Conservation (phyloP, 305 asterid species). For the Fraxinus angustifolia region DNA sequence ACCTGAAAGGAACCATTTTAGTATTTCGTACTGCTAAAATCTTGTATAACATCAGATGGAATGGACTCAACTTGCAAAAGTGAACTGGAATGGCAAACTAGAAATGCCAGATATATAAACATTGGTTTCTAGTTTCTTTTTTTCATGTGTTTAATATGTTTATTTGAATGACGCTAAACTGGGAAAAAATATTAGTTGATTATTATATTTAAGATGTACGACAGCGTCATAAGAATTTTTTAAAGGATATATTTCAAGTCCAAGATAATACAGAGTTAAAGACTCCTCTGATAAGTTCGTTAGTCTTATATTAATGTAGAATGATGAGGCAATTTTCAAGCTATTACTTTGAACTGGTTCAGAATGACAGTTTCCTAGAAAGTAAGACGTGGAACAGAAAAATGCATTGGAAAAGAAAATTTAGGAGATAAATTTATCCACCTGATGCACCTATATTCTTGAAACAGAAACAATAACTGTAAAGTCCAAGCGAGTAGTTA, state of each 20-base stretch:
- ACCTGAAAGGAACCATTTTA: constrained; percentile 44
- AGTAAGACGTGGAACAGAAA: background rate
- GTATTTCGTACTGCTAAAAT: background rate
- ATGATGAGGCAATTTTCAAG: background rate
- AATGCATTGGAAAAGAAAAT: background rate
- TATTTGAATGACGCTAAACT: background rate
- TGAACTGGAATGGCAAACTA: background rate
- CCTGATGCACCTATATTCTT: background rate
- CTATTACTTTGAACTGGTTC: background rate
- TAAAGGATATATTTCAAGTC: background rate
- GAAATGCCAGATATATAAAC: background rate
- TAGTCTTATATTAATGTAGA: background rate
- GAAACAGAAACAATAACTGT: background rate
- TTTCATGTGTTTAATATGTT: background rate
- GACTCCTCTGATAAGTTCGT: background rate
- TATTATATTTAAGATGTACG: background rate
- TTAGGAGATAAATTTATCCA: background rate
- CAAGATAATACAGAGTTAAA: background rate
- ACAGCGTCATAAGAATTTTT: background rate
- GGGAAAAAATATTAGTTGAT: background rate
- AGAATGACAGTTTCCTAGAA: background rate
- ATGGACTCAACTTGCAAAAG: constrained; percentile 5
- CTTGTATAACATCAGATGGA: background rate
- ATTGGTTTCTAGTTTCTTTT: background rate
- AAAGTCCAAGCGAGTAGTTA: background rate